These are phyloP conservation scores for Onygenales sp. DNA, from an alignment of 2,329 filamentous ascomycete genomes.

Conservation along the genomic window DNA sequence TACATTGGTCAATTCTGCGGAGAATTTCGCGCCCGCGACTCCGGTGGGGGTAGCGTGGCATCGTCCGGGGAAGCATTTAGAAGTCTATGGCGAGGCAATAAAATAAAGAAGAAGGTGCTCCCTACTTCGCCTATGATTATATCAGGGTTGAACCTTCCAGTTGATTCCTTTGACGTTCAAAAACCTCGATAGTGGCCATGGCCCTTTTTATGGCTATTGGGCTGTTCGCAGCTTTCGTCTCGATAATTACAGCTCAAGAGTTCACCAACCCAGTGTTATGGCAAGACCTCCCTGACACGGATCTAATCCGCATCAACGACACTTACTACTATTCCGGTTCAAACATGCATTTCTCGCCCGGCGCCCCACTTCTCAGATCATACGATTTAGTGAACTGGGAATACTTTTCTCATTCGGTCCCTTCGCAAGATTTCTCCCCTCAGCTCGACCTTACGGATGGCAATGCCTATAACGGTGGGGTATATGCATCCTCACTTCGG, in stretches of 20 bases:
- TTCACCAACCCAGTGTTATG: slow-evolving; percentile 47
- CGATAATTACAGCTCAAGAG: background rate
- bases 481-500: slow-evolving; percentile 46
- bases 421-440: slow-evolving; percentile 36
- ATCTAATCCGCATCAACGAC: slow-evolving; percentile 43
- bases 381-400: slow-evolving; percentile 48
- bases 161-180: too few species aligned
- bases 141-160: too few species aligned
- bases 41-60: too few species aligned
- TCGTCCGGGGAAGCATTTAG: too few species aligned
- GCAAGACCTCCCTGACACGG: slow-evolving; percentile 48
- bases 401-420: slow-evolving; percentile 36
- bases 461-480: slow-evolving; percentile 44
- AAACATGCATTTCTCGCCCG: slow-evolving; percentile 48
- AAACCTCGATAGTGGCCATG: too few species aligned
- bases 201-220: too few species aligned
- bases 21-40: too few species aligned
- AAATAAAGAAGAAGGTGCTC: too few species aligned
- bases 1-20: too few species aligned
- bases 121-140: too few species aligned
- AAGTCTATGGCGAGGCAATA: too few species aligned
- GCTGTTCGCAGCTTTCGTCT: too few species aligned
- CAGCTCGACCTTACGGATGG: slow-evolving; percentile 38
- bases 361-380: slow-evolving; percentile 47
- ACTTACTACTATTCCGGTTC: slow-evolving; percentile 48